Conservation (phyloP, 2,329 filamentous ascomycete genomes). For the Colletotrichum trifolii region DNA sequence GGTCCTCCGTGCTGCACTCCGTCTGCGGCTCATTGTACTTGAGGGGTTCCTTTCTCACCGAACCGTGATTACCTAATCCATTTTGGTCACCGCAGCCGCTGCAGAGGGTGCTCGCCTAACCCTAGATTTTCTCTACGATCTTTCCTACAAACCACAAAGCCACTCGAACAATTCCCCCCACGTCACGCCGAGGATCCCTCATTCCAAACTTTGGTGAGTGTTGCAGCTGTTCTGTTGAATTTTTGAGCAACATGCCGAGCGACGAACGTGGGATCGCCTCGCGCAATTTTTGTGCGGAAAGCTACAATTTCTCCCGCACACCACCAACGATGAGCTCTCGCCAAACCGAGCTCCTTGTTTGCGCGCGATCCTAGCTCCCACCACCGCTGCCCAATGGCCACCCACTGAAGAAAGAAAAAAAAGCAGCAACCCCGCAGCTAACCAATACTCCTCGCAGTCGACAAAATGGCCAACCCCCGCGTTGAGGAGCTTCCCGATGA, state of each 20-base stretch:
- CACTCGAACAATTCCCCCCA: conserved; percentile 23
- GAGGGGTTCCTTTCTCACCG: background rate
- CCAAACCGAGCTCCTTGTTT: conserved; percentile 29
- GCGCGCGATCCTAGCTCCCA: conserved; percentile 37
- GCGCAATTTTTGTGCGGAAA: conserved; percentile 28
- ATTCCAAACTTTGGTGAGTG: conserved; percentile 52
- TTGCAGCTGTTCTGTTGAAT: conserved; percentile 24
- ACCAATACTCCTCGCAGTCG: conserved; percentile 30
- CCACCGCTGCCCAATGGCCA: conserved; percentile 15
- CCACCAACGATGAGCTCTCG: conserved; percentile 23
- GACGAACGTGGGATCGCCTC: background rate
- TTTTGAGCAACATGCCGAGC: conserved; percentile 18
- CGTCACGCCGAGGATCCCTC: conserved; percentile 38
- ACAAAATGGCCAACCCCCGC: conserved; percentile 94
- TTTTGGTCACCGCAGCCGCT: conserved; percentile 46
- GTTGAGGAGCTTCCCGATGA: conserved; percentile 98
- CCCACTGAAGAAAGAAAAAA: conserved; percentile 6
- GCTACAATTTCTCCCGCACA: conserved; percentile 25
- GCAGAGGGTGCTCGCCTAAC: conserved; percentile 50
- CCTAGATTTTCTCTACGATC: conserved; percentile 57
- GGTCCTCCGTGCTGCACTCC: no score
- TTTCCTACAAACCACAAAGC: conserved; percentile 40
- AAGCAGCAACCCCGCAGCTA: conserved; percentile 25
- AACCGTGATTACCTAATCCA: conserved; percentile 53
- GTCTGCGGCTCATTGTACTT: no score